Evolutionary conservation across 805 yeast genomes (phyloP).

Genomic region (Vanderwaltozyma verrucispora): DNA sequence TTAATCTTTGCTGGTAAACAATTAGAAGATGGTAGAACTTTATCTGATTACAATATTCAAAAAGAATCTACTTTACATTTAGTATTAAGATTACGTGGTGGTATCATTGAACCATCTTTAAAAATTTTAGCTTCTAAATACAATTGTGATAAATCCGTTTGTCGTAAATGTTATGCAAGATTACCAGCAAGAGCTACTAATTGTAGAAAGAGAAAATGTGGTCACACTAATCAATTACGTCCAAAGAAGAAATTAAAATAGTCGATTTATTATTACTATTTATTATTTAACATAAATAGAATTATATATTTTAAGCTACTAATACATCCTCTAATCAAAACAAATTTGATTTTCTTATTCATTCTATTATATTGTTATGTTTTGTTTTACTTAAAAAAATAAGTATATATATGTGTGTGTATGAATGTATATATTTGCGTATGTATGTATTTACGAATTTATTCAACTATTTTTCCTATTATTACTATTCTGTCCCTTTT

Average conservation of each 20-base stretch:
- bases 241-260: constrained; percentile 99
- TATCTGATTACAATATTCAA: constrained; percentile 99
- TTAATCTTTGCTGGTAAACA: constrained; percentile 99
- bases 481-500: neutral
- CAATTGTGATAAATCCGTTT: constrained; percentile 99
- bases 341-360: too few species aligned
- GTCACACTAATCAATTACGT: constrained; percentile 99
- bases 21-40: constrained; percentile 98
- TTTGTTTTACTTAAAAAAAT: too few species aligned
- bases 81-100: constrained; percentile 96
- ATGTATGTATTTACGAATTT: too few species aligned
- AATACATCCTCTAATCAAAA: too few species aligned
- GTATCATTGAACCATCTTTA: constrained; percentile 99
- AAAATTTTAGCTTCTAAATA: constrained; percentile 98
- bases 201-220: constrained; percentile 99
- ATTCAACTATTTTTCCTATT: too few species aligned
- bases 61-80: constrained; percentile 97
- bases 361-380: too few species aligned
- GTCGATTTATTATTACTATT: constrained; percentile 24
- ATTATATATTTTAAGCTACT: neutral
- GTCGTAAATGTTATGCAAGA: constrained; percentile 99
- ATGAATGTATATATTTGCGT: too few species aligned
- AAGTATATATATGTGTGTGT: too few species aligned
- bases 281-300: neutral
- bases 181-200: constrained; percentile 99